Conservation (phyloP, 306 rosid genomes). For the Acacia melanoxylon region DNA sequence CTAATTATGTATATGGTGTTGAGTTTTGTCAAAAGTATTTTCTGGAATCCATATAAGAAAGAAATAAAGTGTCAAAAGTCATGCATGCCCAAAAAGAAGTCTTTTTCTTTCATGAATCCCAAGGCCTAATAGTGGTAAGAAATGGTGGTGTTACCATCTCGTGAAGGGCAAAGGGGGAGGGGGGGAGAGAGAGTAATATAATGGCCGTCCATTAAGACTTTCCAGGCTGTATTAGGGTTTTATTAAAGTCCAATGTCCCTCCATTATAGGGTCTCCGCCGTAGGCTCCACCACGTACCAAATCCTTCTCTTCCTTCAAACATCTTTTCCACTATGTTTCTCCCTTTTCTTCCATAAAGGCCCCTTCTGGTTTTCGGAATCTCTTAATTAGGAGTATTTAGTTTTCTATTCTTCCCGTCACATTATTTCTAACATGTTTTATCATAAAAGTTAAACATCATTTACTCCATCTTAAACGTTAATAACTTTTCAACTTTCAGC, state of each 20-base stretch:
- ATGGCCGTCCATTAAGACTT: conserved; percentile 15
- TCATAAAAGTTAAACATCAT: too few species aligned
- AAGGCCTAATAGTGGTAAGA: neutral
- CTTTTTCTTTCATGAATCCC: neutral
- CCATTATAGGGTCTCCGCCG: neutral
- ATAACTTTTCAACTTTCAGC: too few species aligned
- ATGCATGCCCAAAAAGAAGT: neutral
- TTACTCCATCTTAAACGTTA: too few species aligned
- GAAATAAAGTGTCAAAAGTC: neutral
- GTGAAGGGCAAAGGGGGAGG: neutral
- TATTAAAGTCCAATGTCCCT: neutral
- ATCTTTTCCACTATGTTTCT: neutral
- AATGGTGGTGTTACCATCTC: neutral
- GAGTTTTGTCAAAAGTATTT: neutral
- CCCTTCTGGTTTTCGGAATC: neutral
- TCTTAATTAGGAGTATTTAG: neutral
- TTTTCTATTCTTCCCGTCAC: neutral
- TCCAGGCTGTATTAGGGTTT: conserved; percentile 11
- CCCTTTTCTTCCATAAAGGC: neutral
- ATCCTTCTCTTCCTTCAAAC: neutral
- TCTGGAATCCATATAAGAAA: neutral
- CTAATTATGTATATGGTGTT: neutral
- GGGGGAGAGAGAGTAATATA: neutral
- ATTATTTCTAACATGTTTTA: too few species aligned
- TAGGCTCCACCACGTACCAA: conserved; percentile 16